phyloP scores from a whole-genome alignment of 1,284 basidiomycete genomes.

The Cutaneotrichosporon arboriforme region DNA sequence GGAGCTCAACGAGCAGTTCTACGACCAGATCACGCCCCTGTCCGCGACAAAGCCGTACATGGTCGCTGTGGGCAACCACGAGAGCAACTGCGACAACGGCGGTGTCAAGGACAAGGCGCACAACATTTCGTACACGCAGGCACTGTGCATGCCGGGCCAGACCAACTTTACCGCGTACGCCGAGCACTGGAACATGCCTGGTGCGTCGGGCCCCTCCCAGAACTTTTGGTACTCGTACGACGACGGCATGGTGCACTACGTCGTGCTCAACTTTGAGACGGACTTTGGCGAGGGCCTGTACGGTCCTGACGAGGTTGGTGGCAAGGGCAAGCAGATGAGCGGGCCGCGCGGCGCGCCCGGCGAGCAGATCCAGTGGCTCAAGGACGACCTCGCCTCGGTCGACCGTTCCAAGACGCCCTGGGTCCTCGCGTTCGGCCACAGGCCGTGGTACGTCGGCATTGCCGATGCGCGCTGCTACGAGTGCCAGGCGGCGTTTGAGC shows the following conservation, averaged over 20 bases:
- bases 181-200: conserved; percentile 38
- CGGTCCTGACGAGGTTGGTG: conserved; percentile 24
- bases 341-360: conserved; percentile 14
- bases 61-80: conserved; percentile 31
- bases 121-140: conserved; percentile 28
- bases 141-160: conserved; percentile 29
- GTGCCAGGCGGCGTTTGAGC: conserved; percentile 43
- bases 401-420: conserved; percentile 45
- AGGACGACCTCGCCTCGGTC: conserved; percentile 38
- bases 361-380: conserved; percentile 29
- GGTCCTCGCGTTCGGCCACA: conserved; percentile 43
- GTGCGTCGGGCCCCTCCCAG: conserved; percentile 13
- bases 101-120: conserved; percentile 21
- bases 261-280: conserved; percentile 29
- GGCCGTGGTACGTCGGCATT: conserved; percentile 29
- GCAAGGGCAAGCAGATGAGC: conserved; percentile 24
- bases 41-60: conserved; percentile 31
- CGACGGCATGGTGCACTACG: conserved; percentile 26
- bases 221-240: conserved; percentile 41
- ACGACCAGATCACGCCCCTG: conserved; percentile 32
- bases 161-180: conserved; percentile 28
- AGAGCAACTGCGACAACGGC: conserved; percentile 26
- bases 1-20: conserved; percentile 32
- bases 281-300: conserved; percentile 25
- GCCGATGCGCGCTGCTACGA: conserved; percentile 17